Evolutionary conservation across 1,284 basidiomycete species (phyloP).

Genomic region (Salmacisia buchloeana): DNA sequence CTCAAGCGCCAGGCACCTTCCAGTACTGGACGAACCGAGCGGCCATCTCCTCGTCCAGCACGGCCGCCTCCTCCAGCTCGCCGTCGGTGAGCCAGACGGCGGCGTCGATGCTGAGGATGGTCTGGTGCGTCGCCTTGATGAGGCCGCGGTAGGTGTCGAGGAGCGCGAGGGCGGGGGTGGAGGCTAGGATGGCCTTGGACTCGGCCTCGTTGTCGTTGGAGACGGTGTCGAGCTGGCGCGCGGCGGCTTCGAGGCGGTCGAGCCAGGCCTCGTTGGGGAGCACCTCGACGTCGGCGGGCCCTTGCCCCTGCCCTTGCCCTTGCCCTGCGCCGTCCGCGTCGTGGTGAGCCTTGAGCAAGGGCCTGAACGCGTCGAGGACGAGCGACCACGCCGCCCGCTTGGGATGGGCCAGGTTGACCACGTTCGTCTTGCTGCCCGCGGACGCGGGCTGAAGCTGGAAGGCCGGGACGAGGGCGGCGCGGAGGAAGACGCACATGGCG

Average conservation of each 20-base stretch:
- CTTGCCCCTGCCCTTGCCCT: no score
- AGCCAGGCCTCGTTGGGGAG: not conserved
- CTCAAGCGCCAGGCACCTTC: no score
- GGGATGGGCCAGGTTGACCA: not conserved
- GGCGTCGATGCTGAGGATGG: not conserved
- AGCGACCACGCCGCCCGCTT: not conserved
- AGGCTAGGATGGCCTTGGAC: no score
- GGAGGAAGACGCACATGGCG: not conserved
- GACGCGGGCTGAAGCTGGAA: not conserved
- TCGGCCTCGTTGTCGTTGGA: not conserved
- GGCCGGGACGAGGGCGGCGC: not conserved
- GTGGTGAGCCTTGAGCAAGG: no score
- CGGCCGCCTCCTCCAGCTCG: not conserved
- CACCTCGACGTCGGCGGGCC: not conserved
- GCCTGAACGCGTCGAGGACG: not conserved
- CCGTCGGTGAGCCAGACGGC: not conserved
- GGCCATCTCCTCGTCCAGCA: not conserved
- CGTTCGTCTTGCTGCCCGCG: not conserved
- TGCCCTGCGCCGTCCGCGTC: no score
- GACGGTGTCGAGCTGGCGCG: not conserved
- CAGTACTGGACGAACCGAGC: not conserved
- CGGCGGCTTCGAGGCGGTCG: not conserved
- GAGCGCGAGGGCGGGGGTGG: not conserved
- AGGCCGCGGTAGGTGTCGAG: not conserved
- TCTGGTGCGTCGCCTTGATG: not conserved